Evolutionary conservation across 2,329 filamentous ascomycete genomes (phyloP).

Genomic region (Botrytis galanthina): DNA sequence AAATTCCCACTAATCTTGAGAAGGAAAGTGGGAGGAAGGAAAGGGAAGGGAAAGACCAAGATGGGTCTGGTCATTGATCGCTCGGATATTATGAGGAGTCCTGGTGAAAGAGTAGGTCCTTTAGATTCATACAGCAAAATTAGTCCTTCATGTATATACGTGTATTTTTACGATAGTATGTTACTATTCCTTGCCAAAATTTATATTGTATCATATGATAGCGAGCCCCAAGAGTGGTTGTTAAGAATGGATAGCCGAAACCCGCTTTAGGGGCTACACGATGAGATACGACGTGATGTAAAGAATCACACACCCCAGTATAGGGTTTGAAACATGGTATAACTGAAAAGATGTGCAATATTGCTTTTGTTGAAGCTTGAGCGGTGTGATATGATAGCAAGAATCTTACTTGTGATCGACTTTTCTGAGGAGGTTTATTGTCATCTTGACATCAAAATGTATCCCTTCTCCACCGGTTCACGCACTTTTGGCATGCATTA

Average conservation of each 20-base stretch:
- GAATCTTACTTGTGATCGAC: neutral
- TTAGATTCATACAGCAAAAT: neutral
- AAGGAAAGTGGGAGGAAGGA: conserved; percentile 1
- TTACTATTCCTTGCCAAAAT: neutral
- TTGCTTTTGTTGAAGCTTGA: neutral
- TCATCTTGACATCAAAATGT: neutral
- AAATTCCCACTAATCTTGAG: neutral
- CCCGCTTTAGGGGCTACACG: neutral
- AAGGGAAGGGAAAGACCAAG: neutral
- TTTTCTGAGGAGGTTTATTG: neutral
- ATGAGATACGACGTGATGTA: neutral
- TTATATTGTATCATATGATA: no score
- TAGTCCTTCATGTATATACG: neutral
- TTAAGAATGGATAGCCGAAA: neutral
- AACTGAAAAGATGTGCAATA: conserved; percentile 1
- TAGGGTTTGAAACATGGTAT: neutral
- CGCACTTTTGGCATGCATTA: neutral
- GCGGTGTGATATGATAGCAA: conserved; percentile 6
- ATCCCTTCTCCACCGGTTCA: neutral
- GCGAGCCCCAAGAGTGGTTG: neutral
- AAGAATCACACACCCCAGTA: neutral
- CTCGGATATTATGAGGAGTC: neutral
- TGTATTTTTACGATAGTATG: neutral
- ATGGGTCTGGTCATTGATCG: neutral
- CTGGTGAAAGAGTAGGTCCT: neutral